Evolutionary conservation across 2,329 filamentous ascomycete species (phyloP), one percentile per base, ranked within the genome.

Genomic region (Beauveria asiatica): DNA sequence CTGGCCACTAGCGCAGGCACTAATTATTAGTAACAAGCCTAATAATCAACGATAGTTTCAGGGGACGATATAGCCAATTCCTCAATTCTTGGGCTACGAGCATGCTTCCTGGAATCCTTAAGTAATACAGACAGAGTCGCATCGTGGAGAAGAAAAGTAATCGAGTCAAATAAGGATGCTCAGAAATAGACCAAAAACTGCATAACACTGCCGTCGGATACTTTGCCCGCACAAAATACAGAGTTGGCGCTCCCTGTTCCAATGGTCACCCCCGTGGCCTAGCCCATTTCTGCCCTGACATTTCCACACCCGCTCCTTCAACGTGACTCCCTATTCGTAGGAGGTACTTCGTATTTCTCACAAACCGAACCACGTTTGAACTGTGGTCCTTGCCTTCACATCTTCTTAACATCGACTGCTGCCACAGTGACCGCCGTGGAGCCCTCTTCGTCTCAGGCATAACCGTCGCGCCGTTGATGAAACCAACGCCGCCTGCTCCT

Each of bases 401-500:
- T 23, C 44, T 41, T 39, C 27, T 6, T 27, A 23, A 41, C 30
- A 16, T 17, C 25, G 6, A 30, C 21, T 37, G 37, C 39, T 49
- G 13, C 42, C 33, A 21, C 17, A 51, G 27, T 16, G 42, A 37
- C 49, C 49, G 19, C 23, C 57, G 48, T 59, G 57, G 48, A 52
- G 19, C 41, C 23, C 44, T 51, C 37, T 33, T n/a, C 58, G 51
- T 60, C 51, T 56, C 59, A 56, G 59, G 59, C 59, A 10, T 46
- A 52, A n/a, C 30, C 46, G 48, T 33, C 19, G 30, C 59, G n/a
- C 37, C 52, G 6, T 52, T 13, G 17, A 27, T 51, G 59, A 57
- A 60, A 57, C 59, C 46, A 17, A 30, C 21, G 53, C 59, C 27
- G 48, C 53, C 41, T 21, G 59, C 53, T 61, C 59, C 48, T 61